Conservation (phyloP, 1,284 basidiomycete species). For the Athelia psychrophila region DNA sequence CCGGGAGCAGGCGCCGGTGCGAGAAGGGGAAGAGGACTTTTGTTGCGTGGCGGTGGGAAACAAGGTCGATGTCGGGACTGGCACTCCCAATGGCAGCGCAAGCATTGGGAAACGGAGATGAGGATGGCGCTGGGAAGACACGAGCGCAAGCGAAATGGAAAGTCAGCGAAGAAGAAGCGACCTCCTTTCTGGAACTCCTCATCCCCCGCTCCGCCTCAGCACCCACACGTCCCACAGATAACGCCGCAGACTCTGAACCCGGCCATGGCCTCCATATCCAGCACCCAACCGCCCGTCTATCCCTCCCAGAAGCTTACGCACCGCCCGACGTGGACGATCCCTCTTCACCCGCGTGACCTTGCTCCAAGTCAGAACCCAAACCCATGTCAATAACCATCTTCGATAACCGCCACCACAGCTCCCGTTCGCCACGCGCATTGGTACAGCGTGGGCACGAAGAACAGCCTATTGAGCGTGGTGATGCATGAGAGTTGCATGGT, state of each 20-base stretch:
- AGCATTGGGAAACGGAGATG: constrained; percentile 7
- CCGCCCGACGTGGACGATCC: neutral
- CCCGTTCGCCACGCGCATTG: neutral
- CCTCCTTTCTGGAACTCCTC: neutral
- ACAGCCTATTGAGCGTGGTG: neutral
- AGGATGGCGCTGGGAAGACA: neutral
- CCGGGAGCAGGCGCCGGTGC: constrained; percentile 57
- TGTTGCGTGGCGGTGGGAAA: constrained; percentile 79
- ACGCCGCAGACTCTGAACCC: neutral
- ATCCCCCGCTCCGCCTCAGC: neutral
- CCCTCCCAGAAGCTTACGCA: neutral
- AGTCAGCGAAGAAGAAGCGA: constrained; percentile 2
- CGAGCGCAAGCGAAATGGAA: neutral
- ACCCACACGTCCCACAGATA: neutral
- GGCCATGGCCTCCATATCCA: too few species aligned
- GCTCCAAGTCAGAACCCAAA: neutral
- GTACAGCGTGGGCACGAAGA: neutral
- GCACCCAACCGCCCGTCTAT: neutral
- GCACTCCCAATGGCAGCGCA: too few species aligned
- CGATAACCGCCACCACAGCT: neutral
- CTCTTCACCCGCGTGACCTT: neutral
- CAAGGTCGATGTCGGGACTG: constrained; percentile 58
- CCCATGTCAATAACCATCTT: neutral
- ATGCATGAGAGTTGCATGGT: neutral
- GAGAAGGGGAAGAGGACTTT: constrained; percentile 62